phyloP scores from a whole-genome alignment of 495 filamentous ascomycete genomes.

The Elasticomyces elasticus region DNA sequence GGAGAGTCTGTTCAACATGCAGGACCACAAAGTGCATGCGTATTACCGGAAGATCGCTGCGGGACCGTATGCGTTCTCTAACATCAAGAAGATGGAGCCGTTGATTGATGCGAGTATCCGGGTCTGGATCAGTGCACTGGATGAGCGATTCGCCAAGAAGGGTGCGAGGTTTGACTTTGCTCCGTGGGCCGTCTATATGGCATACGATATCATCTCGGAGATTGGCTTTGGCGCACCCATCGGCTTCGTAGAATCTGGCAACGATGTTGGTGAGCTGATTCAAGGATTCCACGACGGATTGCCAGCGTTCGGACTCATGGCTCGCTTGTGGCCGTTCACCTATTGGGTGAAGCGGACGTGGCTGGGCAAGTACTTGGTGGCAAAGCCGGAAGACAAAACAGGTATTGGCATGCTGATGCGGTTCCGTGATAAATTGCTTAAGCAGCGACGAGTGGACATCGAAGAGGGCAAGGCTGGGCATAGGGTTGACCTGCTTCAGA shows the following conservation, averaged over 20 bases:
- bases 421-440: constrained; percentile 35
- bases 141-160: constrained; percentile 35
- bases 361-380: constrained; percentile 46
- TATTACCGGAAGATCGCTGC: constrained; percentile 38
- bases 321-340: constrained; percentile 45
- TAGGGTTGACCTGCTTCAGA: constrained; percentile 33
- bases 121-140: constrained; percentile 38
- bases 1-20: constrained; percentile 69
- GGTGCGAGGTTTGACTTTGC: constrained; percentile 42
- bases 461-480: constrained; percentile 26
- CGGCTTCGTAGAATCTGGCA: constrained; percentile 49
- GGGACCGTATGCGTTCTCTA: constrained; percentile 32
- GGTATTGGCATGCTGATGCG: constrained; percentile 45
- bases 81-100: constrained; percentile 44
- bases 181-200: constrained; percentile 43
- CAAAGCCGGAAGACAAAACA: constrained; percentile 43
- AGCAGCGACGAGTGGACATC: constrained; percentile 28
- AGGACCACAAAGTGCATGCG: constrained; percentile 40
- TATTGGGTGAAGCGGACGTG: constrained; percentile 44
- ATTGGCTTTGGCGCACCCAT: constrained; percentile 53
- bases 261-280: constrained; percentile 48
- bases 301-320: constrained; percentile 39
- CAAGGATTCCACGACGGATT: constrained; percentile 42
- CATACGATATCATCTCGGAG: constrained; percentile 56
- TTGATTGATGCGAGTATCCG: constrained; percentile 38